Conservation (phyloP, 1,284 basidiomycete genomes). For the Pascua sp. region DNA sequence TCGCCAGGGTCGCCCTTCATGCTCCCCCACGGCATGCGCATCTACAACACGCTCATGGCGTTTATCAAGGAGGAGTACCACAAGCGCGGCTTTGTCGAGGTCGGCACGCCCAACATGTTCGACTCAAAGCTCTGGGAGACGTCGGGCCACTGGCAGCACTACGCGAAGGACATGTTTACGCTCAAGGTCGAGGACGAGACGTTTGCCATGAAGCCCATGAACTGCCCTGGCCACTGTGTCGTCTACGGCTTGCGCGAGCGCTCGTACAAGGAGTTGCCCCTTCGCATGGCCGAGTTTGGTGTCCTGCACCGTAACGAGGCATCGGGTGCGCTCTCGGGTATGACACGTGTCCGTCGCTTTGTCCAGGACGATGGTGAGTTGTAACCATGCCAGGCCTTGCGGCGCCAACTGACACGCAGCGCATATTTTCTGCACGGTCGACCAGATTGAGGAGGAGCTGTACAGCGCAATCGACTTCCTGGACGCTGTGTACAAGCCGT, state of each 20-base stretch:
- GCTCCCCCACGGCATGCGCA: slow-evolving; percentile 92
- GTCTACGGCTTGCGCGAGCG: slow-evolving; percentile 95
- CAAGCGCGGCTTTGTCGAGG: slow-evolving; percentile 56
- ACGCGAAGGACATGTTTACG: slow-evolving; percentile 95
- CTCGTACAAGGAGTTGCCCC: slow-evolving; percentile 90
- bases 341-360: slow-evolving; percentile 91
- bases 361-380: slow-evolving; percentile 82
- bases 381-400: too few relatives aligned
- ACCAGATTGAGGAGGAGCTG: slow-evolving; percentile 86
- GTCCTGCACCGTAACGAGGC: slow-evolving; percentile 97
- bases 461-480: slow-evolving; percentile 89
- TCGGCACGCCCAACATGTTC: slow-evolving; percentile 98
- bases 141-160: slow-evolving; percentile 98
- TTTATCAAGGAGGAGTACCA: slow-evolving; percentile 73
- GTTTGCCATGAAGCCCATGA: slow-evolving; percentile 97
- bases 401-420: slow-evolving; percentile 46
- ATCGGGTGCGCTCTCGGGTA: slow-evolving; percentile 85
- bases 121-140: slow-evolving; percentile 97
- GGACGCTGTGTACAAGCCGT: slow-evolving; percentile 88
- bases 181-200: slow-evolving; percentile 93
- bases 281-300: slow-evolving; percentile 98
- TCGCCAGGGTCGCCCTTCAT: slow-evolving; percentile 96
- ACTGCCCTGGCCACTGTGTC: slow-evolving; percentile 95
- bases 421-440: slow-evolving; percentile 89
- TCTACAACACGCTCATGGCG: slow-evolving; percentile 92